phyloP scores from a whole-genome alignment of 768 basidiomycete species.

The Hirschioporus abietinus region DNA sequence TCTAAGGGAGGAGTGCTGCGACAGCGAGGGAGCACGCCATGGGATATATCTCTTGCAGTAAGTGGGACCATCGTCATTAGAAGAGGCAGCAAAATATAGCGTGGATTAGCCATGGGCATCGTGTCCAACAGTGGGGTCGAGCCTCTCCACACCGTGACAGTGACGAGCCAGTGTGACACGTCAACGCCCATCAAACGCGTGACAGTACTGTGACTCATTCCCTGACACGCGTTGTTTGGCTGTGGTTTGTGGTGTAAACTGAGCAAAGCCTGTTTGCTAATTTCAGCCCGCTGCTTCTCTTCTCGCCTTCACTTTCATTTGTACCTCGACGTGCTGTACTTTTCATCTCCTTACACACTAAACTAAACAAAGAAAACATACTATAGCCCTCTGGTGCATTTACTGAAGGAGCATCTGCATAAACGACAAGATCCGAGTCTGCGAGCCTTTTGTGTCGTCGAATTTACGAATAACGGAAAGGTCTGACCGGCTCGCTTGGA shows the following conservation, averaged over 20 bases:
- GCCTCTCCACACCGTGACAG: background rate
- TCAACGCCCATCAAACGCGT: conserved; percentile 4
- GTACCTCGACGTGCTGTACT: background rate
- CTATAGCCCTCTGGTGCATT: too few relatives aligned
- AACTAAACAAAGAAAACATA: too few relatives aligned
- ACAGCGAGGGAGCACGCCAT: background rate
- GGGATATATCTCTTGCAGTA: background rate
- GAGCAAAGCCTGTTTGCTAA: background rate
- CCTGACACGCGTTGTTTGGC: background rate
- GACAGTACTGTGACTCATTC: background rate
- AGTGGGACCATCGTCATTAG: background rate
- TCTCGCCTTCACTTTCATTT: background rate
- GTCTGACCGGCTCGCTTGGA: background rate
- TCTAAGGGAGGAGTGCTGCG: background rate
- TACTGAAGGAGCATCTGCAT: background rate
- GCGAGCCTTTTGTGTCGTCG: background rate
- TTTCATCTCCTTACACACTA: background rate
- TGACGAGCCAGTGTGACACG: background rate
- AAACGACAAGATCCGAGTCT: background rate
- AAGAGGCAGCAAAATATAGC: background rate
- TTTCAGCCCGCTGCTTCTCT: background rate
- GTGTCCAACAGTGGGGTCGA: background rate
- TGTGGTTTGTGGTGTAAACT: background rate
- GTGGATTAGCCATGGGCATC: background rate
- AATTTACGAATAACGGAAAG: background rate